These are phyloP conservation scores for Trichoderma gracile DNA, from an alignment of 2,329 filamentous ascomycete genomes.

Conservation along the genomic window DNA sequence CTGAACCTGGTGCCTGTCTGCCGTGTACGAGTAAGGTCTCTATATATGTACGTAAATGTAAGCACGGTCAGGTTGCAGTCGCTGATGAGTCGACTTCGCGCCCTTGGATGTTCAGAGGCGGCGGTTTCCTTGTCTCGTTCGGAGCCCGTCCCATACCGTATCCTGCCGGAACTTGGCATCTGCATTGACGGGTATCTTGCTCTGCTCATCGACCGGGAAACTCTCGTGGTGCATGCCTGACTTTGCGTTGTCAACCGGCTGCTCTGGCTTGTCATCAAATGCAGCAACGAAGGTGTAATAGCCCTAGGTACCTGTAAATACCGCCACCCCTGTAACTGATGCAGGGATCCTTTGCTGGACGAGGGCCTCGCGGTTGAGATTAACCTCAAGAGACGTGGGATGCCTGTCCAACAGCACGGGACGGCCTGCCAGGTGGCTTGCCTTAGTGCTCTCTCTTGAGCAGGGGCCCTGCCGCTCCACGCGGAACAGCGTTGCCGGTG, in stretches of 20 bases:
- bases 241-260: neutral
- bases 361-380: slow-evolving; percentile 5
- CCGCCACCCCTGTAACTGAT: neutral
- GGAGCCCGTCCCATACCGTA: neutral
- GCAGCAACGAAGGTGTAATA: neutral
- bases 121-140: too few relatives aligned
- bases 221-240: neutral
- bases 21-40: too few relatives aligned
- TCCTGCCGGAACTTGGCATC: too few relatives aligned
- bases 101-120: too few relatives aligned
- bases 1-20: neutral
- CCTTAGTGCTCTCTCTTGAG: slow-evolving; percentile 14
- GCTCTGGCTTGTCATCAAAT: neutral
- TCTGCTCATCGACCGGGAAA: neutral
- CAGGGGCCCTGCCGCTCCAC: neutral
- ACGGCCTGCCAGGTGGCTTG: slow-evolving; percentile 23
- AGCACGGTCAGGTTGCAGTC: too few relatives aligned
- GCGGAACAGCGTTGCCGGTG: slow-evolving; percentile 13
- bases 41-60: too few relatives aligned
- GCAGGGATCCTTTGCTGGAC: slow-evolving; percentile 12
- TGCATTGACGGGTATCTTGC: neutral
- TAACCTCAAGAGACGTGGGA: slow-evolving; percentile 10
- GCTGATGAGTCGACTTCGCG: too few relatives aligned
- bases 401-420: slow-evolving; percentile 9
- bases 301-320: neutral